Evolutionary conservation across 495 filamentous ascomycete species (phyloP).

Genomic region (Tuber indicum): DNA sequence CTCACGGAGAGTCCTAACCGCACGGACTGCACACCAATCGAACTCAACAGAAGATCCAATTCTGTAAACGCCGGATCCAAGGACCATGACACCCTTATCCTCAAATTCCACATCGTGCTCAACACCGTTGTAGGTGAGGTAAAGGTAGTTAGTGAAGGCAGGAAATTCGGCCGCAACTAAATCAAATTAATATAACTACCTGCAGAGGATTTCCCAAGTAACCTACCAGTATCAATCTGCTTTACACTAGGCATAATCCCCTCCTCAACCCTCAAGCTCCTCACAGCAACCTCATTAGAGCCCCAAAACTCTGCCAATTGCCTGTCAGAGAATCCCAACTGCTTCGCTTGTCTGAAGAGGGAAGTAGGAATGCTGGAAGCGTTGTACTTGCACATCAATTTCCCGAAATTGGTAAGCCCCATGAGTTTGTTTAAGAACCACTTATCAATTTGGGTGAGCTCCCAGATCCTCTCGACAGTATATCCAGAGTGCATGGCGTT

Average conservation of each 20-base stretch:
- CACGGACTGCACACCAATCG: conserved; percentile 98
- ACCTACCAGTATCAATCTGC: conserved; percentile 76
- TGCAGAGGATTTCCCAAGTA: background rate
- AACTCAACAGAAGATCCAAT: conserved; percentile 98
- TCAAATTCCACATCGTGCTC: conserved; percentile 79
- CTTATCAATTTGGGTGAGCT: conserved; percentile 95
- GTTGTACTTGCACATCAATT: conserved; percentile 63
- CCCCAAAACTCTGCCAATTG: conserved; percentile 91
- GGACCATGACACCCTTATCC: conserved; percentile 88
- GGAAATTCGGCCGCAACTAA: conserved; percentile 91
- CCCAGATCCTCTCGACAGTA: conserved; percentile 90
- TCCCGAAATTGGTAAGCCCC: conserved; percentile 80
- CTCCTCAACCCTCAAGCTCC: conserved; percentile 70
- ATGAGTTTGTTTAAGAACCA: conserved; percentile 93
- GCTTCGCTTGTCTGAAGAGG: conserved; percentile 74
- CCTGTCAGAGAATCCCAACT: conserved; percentile 86
- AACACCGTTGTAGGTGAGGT: conserved; percentile 88
- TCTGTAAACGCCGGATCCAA: conserved; percentile 94
- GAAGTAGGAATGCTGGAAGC: conserved; percentile 59
- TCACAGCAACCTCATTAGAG: conserved; percentile 83
- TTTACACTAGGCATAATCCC: conserved; percentile 86
- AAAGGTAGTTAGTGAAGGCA: conserved; percentile 91
- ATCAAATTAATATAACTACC: conserved; percentile 15
- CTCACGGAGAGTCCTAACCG: conserved; percentile 85
- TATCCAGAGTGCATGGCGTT: conserved; percentile 96